These are phyloP conservation scores for Rhizoclosmatium globosum DNA, from an alignment of 192 early-diverging fungal genomes.

Conservation along the genomic window DNA sequence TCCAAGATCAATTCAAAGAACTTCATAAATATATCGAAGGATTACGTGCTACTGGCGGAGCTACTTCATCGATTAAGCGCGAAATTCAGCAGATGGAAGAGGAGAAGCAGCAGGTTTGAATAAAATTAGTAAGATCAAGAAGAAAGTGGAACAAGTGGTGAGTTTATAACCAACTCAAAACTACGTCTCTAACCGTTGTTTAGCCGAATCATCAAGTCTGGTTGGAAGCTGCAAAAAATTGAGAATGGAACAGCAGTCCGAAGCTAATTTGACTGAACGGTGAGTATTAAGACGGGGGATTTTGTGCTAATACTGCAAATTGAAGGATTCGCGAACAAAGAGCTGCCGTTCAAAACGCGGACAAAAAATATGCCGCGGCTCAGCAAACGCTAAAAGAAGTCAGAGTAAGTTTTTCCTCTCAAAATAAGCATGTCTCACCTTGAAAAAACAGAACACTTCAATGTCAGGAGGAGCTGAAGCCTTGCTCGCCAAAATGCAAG, in stretches of 20 bases:
- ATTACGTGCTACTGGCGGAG: slow-evolving; percentile 44
- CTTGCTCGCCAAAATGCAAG: slow-evolving; percentile 60
- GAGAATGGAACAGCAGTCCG: slow-evolving; percentile 58
- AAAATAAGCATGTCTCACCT: not conserved
- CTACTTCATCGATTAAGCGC: slow-evolving; percentile 54
- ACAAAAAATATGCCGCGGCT: slow-evolving; percentile 48
- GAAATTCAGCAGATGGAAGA: slow-evolving; percentile 73
- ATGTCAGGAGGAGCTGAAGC: slow-evolving; percentile 52
- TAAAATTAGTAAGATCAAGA: slow-evolving; percentile 59
- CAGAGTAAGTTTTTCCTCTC: slow-evolving; percentile 39
- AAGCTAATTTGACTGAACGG: slow-evolving; percentile 53
- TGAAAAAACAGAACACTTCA: slow-evolving; percentile 39
- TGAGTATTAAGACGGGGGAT: not conserved
- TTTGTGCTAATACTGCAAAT: not conserved
- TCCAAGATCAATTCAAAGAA: slow-evolving; percentile 65
- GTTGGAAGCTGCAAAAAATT: slow-evolving; percentile 67
- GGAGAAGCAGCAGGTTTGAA: slow-evolving; percentile 68
- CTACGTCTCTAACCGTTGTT: not conserved
- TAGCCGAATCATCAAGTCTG: slow-evolving; percentile 66
- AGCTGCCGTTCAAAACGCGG: slow-evolving; percentile 45
- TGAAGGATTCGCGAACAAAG: slow-evolving; percentile 60
- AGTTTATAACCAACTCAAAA: slow-evolving; percentile 8
- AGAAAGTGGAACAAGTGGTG: slow-evolving; percentile 65
- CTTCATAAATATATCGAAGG: slow-evolving; percentile 59
- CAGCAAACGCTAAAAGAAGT: slow-evolving; percentile 58